Evolutionary conservation across 2,329 filamentous ascomycete species (phyloP).

Genomic region (Colletotrichum chrysophilum): DNA sequence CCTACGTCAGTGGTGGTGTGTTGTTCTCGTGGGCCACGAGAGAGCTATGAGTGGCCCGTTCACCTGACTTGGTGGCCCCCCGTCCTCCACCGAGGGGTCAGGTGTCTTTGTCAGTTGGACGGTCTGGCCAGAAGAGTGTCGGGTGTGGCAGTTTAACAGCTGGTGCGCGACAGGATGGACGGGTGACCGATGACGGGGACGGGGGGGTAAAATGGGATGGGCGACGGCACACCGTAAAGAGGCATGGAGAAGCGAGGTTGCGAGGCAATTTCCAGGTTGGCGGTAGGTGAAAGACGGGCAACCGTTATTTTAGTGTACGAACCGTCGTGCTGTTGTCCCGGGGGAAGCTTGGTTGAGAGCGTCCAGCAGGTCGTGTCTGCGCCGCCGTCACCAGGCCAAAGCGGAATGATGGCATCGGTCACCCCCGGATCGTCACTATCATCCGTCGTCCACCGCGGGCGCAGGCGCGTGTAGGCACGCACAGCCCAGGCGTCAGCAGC

Average conservation of each 20-base stretch:
- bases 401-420: conserved; percentile 19
- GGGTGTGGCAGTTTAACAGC: conserved; percentile 2
- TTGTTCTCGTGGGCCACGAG: conserved; percentile 20
- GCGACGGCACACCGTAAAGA: background rate
- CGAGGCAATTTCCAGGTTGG: background rate
- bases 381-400: conserved; percentile 18
- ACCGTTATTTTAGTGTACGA: conserved; percentile 11
- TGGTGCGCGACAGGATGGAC: conserved; percentile 8
- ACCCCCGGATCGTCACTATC: conserved; percentile 5
- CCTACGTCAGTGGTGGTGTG: conserved; percentile 19
- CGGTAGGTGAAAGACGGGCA: background rate
- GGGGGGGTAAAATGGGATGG: background rate
- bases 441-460: background rate
- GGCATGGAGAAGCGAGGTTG: background rate
- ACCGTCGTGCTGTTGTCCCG: background rate
- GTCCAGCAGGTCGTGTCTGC: background rate
- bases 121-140: background rate
- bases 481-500: conserved; percentile 17
- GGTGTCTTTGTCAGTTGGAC: conserved; percentile 20
- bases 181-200: conserved; percentile 12
- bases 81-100: conserved; percentile 20
- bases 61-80: conserved; percentile 17
- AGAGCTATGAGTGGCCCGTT: conserved; percentile 17
- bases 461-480: conserved; percentile 4
- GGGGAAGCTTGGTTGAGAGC: background rate